Base-by-base conservation (phyloP, 306 rosid species). In the Vigna unguiculata region DNA sequence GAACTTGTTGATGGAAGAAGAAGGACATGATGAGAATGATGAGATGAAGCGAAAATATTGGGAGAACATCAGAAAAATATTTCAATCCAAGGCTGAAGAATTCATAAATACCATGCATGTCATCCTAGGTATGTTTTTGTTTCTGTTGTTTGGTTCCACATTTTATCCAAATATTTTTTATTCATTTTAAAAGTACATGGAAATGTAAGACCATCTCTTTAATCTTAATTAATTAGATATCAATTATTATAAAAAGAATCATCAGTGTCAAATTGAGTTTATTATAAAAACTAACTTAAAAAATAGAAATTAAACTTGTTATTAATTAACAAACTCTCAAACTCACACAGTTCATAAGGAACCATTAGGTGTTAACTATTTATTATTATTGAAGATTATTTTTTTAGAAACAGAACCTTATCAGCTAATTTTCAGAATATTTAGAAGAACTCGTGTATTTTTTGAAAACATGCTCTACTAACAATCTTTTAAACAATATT, bases 1-100 rank as follows among this genome's bases (percentile, higher is more conserved):
- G 91, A 71, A 70, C 16, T 32, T 80, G 9, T 22, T 86, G 2
- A 16, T 69, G 67, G 51, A 74, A 41, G 77, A 40, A 20, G 74
- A 49, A 14, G 36, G 21, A 17, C n/a, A 51, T 1, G 71, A 75
- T 0, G 81, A 84, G 14, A 40, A 20, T 22, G 83, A 81, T 38
- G 77, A 81, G 54, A 7, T 3, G 14, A 75, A 49, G 38, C 20
- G 17, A n/a, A 40, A 10, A 9, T 13, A 49, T 1, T 81, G 84
- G 84, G 51, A 68, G 9, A 2, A 24, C 2, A 52, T 28, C 6
- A 68, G 84, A 59, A 15, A 7, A 3, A 1, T 0, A 0, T 81
- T 21, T 22, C 21, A 7, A 3, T 0, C 7, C 1, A 15, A 9
- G 21, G 49, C 51, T 47, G 21, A 3, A 1, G 2, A 24, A 9